Base-by-base conservation (phyloP, 768 basidiomycete genomes). In the Infundibulicybe gibba region DNA sequence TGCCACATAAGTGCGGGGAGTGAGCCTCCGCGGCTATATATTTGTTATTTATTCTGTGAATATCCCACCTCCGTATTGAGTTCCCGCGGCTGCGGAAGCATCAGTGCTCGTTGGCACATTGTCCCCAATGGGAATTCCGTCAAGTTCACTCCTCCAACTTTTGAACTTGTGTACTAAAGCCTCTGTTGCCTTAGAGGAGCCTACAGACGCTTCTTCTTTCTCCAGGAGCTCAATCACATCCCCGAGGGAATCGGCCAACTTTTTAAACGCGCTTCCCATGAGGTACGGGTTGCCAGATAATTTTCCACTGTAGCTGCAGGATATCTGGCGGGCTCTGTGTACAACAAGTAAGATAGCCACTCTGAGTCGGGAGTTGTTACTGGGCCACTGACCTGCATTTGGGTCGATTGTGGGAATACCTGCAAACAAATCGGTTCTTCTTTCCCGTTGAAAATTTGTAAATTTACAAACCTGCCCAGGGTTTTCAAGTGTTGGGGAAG, bases 381-480 rank as follows among this genome's bases (percentile, higher is more conserved):
- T 33, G 16, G 10, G 20, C 4, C 32, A 43, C 43, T 51, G 34
- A 71, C 72, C 66, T 60, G 64, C 58, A 6, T 51, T 58, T 1
- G 72, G 70, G 51, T 75, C 70, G 69, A 72, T 50, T 70, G 66
- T 0, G 74, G 77, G 49, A 69, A 79, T 5, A 79, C 76, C 76
- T 80, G 40, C 4, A 32, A 40, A 25, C 25, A 3, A n/a, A 25
- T 25, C 4, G 25, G 8, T 25, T 25, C 3, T 25, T 4, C 8
- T 25, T 25, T 25, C 8, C 25, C n/a, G n/a, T n/a, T n/a, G n/a
- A n/a, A n/a, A n/a, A n/a, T n/a, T n/a, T n/a, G n/a, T n/a, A 25
- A 8, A 25, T 25, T 2, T 4, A 46, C 58, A 19, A 45, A 74
- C 76, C 54, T 67, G 64, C 11, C 71, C 76, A 5, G 72, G 74